phyloP scores from a whole-genome alignment of 202 grass and related monocot species.

The Eragrostis tef region DNA sequence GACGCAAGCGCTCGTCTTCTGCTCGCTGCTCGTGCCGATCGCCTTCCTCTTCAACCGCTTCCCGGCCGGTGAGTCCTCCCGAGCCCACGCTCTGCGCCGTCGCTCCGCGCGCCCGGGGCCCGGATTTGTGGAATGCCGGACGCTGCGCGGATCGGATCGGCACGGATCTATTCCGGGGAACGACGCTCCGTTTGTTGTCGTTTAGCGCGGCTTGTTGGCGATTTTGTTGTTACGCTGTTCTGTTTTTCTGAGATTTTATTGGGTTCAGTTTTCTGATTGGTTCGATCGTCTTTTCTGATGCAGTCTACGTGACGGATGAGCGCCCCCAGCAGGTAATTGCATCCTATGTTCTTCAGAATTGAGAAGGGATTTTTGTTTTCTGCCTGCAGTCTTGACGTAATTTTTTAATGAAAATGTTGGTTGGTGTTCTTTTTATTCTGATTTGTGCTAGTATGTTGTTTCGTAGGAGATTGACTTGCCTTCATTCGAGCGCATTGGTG shows the following conservation, averaged over 20 bases:
- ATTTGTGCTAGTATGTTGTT: constrained; percentile 28
- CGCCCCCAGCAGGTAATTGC: constrained; percentile 72
- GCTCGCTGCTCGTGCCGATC: constrained; percentile 94
- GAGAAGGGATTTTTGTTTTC: not conserved
- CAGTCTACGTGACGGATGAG: constrained; percentile 91
- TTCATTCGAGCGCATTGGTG: constrained; percentile 35
- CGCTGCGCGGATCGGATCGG: constrained; percentile 56
- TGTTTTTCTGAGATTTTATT: constrained; percentile 37
- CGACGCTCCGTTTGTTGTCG: constrained; percentile 32
- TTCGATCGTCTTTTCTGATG: constrained; percentile 50
- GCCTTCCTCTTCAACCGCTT: constrained; percentile 92
- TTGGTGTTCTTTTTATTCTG: constrained; percentile 34
- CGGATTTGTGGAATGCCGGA: constrained; percentile 53
- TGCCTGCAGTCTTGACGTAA: not conserved
- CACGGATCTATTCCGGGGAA: constrained; percentile 51
- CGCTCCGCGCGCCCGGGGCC: not conserved
- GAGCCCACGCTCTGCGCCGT: not conserved
- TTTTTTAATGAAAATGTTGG: constrained; percentile 24
- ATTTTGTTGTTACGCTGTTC: constrained; percentile 36
- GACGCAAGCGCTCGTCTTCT: constrained; percentile 90
- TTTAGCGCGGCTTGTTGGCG: constrained; percentile 34
- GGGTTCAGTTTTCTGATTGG: constrained; percentile 48
- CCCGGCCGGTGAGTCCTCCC: constrained; percentile 58
- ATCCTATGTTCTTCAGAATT: not conserved
- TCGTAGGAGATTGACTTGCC: constrained; percentile 64